Base-by-base conservation (phyloP, 768 basidiomycete genomes). In the Dendrothele bispora region DNA sequence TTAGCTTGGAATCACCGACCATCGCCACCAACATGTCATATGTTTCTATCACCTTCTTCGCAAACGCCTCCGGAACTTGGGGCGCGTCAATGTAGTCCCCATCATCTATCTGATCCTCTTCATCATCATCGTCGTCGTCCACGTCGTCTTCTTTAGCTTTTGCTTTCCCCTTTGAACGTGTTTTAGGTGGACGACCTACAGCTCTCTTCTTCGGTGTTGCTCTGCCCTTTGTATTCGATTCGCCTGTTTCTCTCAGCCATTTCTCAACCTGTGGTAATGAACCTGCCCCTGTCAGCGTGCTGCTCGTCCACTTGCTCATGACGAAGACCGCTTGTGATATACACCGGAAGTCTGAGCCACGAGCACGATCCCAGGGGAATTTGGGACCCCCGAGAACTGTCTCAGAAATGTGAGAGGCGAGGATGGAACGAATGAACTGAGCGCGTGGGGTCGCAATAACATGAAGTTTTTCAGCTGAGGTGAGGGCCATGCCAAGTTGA, bases 391-490 rank as follows among this genome's bases (percentile, higher is more conserved):
- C 60, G 12, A 72, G 57, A 29, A 43, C 28, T 37, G 7, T 53
- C 43, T 12, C 48, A 15, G 51, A 50, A 21, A 72, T 49, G 38
- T 73, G 69, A 6, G 67, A 51, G 0, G 53, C 53, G 26, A 72
- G 62, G 4, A 81, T 17, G 18, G 67, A 61, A 7, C 73, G 73
- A 4, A 78, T 68, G 45, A 80, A 72, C 1, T 52, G 28, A 2
- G 72, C 55, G 55, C 69, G 67, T 3, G 73, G 69, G 1, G 74
- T 67, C 20, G 59, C 66, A 37, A 72, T 59, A 0, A 78, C 78
- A 48, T 78, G 77, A 28, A 82, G 59, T 48, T 73, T 75, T 49
- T 82, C 79, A 72, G 56, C 74, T 3, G 76, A 73, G 1, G 77
- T 78, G 39, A 78, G 60, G 0, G 78, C 77, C 65, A 78, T 73